Evolutionary conservation across 2,329 filamentous ascomycete genomes (phyloP).

Genomic region (Coniochaeta prunicola): DNA sequence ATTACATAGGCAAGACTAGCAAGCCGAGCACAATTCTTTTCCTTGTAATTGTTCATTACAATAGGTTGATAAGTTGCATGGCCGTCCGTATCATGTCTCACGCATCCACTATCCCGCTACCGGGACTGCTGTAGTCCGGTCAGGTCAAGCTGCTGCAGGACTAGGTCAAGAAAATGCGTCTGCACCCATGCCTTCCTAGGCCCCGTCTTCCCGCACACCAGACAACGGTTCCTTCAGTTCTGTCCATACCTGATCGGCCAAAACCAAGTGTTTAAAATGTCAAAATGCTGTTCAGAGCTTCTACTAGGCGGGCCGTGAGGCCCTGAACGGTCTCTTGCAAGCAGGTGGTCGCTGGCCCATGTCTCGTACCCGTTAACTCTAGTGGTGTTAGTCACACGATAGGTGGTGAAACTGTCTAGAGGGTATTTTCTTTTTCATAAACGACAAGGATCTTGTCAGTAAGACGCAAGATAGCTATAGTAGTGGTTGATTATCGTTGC

Average conservation of each 20-base stretch:
- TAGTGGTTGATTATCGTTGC: neutral
- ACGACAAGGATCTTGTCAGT: neutral
- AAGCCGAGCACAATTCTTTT: too few species aligned
- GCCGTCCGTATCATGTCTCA: neutral
- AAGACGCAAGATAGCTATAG: neutral
- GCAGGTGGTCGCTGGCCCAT: neutral
- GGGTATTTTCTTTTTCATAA: neutral
- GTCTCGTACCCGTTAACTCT: neutral
- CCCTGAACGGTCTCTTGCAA: neutral
- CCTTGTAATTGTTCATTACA: too few species aligned
- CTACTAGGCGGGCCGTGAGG: neutral
- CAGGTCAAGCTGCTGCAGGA: neutral
- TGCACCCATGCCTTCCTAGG: neutral
- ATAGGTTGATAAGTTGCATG: too few species aligned
- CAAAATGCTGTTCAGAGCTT: neutral
- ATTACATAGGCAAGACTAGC: too few species aligned
- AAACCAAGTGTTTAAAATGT: neutral
- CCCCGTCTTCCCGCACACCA: neutral
- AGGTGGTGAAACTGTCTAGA: neutral
- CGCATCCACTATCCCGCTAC: neutral
- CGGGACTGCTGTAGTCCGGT: neutral
- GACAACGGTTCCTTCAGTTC: neutral
- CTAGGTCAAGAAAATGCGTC: neutral
- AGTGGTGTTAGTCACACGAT: too few species aligned
- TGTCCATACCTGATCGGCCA: neutral